phyloP scores from a whole-genome alignment of 2,329 filamentous ascomycete species.

The Ophioceras dolichostomum region DNA sequence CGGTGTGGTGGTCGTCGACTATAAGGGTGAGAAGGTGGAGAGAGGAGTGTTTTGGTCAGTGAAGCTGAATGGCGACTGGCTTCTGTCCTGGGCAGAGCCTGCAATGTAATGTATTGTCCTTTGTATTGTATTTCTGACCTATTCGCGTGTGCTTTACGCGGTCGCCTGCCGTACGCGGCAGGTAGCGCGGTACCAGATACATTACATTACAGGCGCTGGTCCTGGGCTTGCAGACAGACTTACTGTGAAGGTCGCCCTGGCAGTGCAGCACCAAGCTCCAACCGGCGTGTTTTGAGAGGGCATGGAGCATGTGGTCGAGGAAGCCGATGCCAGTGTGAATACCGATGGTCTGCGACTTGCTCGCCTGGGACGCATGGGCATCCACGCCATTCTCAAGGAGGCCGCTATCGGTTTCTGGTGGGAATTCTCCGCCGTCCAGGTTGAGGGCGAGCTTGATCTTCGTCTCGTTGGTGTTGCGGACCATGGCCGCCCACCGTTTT shows the following conservation, averaged over 20 bases:
- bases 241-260: slow-evolving; percentile 84
- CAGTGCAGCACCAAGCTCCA: slow-evolving; percentile 81
- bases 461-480: slow-evolving; percentile 94
- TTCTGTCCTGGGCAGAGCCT: too few relatives aligned
- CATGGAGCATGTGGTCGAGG: slow-evolving; percentile 97
- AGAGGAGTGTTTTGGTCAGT: too few relatives aligned
- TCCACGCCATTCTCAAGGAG: slow-evolving; percentile 37
- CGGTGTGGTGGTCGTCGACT: slow-evolving; percentile 98
- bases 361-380: slow-evolving; percentile 73
- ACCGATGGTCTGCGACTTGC: slow-evolving; percentile 73
- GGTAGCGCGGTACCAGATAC: too few relatives aligned
- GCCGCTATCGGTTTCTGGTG: slow-evolving; percentile 47
- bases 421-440: slow-evolving; percentile 77
- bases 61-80: too few relatives aligned
- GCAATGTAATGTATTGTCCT: not conserved
- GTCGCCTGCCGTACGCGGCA: too few relatives aligned
- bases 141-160: too few relatives aligned
- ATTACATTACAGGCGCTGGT: too few relatives aligned
- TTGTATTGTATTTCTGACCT: too few relatives aligned
- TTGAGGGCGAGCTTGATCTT: slow-evolving; percentile 90
- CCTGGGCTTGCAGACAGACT: too few relatives aligned
- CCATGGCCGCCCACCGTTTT: slow-evolving; percentile 56
- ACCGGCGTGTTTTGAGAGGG: slow-evolving; percentile 86
- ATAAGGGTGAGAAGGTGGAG: not conserved
- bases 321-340: slow-evolving; percentile 94